Percentiles rank a stretch among this genome's conserved stretches.
These are phyloP conservation scores for Penicillium janthinellum DNA, from an alignment of 2,329 filamentous ascomycete genomes.

Conservation along the genomic window DNA sequence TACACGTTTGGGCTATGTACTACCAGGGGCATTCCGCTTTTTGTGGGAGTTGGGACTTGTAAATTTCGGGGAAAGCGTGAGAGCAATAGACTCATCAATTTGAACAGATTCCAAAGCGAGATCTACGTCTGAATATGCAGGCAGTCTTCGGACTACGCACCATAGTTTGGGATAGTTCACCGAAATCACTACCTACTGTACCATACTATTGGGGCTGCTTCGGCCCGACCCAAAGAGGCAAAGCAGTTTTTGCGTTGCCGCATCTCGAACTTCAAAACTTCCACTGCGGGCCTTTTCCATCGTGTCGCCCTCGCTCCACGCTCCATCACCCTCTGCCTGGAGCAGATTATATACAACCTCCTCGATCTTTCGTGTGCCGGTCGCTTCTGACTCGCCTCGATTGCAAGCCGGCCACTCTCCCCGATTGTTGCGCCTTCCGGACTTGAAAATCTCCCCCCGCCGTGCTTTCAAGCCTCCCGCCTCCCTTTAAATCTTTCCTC, in stretches of 20 bases:
- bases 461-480: slow-evolving; percentile 12
- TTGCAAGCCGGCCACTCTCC: slow-evolving; percentile 10
- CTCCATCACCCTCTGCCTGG: slow-evolving; percentile 39
- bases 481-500: slow-evolving; percentile 11
- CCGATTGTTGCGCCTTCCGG: slow-evolving; percentile 32
- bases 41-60: not conserved
- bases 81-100: not conserved
- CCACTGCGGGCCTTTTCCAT: slow-evolving; percentile 25
- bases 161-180: not conserved
- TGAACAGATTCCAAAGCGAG: not conserved
- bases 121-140: not conserved
- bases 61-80: not conserved
- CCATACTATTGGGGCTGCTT: slow-evolving; percentile 17
- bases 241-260: slow-evolving; percentile 26
- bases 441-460: slow-evolving; percentile 13
- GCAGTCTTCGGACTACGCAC: not conserved
- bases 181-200: not conserved
- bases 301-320: slow-evolving; percentile 21
- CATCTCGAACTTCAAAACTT: slow-evolving; percentile 36
- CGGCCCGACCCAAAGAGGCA: slow-evolving; percentile 29
- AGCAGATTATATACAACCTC: slow-evolving; percentile 32
- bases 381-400: slow-evolving; percentile 13
- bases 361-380: slow-evolving; percentile 7
- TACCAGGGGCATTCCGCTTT: not conserved
- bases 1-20: not conserved